phyloP scores from a whole-genome alignment of 805 yeast species.

The Hemisphaericaspora nanyangensis region DNA sequence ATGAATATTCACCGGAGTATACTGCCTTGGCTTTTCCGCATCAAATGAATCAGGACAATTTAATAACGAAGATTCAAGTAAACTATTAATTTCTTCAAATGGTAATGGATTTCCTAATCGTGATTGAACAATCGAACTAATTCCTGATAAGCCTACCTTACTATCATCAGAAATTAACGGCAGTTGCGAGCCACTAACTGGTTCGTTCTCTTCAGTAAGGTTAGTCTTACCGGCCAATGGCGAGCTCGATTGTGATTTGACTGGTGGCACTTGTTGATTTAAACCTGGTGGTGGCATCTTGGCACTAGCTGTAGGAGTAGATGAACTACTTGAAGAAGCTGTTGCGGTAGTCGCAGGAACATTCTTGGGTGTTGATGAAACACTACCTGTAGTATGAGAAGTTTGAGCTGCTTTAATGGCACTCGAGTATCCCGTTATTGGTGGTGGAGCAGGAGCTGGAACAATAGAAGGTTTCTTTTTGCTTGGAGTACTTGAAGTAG shows the following conservation, averaged over 20 bases:
- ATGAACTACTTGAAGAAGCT: slow-evolving; percentile 10
- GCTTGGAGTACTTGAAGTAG: slow-evolving; percentile 12
- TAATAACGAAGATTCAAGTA: slow-evolving; percentile 72
- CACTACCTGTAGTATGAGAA: slow-evolving; percentile 3
- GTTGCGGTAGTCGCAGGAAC: slow-evolving; percentile 12
- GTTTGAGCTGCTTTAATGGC: slow-evolving; percentile 21
- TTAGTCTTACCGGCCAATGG: slow-evolving; percentile 12
- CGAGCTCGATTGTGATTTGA: slow-evolving; percentile 23
- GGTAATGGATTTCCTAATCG: slow-evolving; percentile 52
- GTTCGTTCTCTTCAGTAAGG: slow-evolving; percentile 8
- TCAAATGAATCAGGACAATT: slow-evolving; percentile 94
- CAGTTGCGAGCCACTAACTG: slow-evolving; percentile 4
- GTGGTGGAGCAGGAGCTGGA: slow-evolving; percentile 24
- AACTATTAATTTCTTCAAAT: slow-evolving; percentile 48
- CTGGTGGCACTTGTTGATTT: slow-evolving; percentile 5
- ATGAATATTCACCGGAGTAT: slow-evolving; percentile 76
- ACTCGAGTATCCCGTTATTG: slow-evolving; percentile 19
- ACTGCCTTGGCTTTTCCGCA: slow-evolving; percentile 76
- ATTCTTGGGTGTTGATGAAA: slow-evolving; percentile 6
- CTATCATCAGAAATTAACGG: slow-evolving; percentile 6
- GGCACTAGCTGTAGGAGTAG: slow-evolving; percentile 4
- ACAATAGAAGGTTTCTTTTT: slow-evolving; percentile 15
- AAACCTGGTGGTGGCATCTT: slow-evolving; percentile 17
- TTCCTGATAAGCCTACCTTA: slow-evolving; percentile 8
- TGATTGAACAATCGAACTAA: slow-evolving; percentile 27